Evolutionary conservation across 2,329 filamentous ascomycete species (phyloP).

Genomic region (Colletotrichum aenigma): DNA sequence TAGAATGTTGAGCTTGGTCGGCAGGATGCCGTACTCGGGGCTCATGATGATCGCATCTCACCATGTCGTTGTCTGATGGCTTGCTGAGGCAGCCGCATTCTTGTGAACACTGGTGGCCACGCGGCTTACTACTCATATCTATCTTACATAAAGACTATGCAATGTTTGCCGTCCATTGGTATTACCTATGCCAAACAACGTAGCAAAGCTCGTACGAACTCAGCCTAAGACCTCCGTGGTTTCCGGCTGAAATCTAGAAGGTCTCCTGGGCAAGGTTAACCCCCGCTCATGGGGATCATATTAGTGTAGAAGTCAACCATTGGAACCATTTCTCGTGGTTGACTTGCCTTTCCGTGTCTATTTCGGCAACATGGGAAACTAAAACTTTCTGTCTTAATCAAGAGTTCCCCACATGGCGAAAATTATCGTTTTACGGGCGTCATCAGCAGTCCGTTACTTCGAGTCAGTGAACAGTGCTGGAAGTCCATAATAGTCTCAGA

Average conservation of each 20-base stretch:
- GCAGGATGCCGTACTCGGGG: neutral
- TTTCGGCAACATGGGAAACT: neutral
- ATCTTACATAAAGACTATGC: neutral
- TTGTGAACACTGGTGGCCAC: fast-evolving
- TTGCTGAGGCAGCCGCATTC: neutral
- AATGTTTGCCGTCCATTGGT: neutral
- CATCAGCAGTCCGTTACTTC: neutral
- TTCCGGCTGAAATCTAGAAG: neutral
- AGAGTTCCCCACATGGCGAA: neutral
- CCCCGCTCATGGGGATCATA: neutral
- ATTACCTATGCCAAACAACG: neutral
- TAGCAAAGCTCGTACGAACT: neutral
- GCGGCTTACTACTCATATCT: fast-evolving
- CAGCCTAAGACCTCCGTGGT: neutral
- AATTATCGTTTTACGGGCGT: neutral
- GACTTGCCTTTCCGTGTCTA: neutral
- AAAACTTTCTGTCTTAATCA: neutral
- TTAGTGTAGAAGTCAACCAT: neutral
- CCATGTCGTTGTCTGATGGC: neutral
- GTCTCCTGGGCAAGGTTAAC: neutral
- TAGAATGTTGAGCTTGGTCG: fast-evolving
- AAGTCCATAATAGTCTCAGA: neutral
- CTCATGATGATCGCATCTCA: neutral
- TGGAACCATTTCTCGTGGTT: neutral
- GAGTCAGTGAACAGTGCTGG: neutral